phyloP scores from a whole-genome alignment of 2,329 filamentous ascomycete species.

The Nakataea oryzae region DNA sequence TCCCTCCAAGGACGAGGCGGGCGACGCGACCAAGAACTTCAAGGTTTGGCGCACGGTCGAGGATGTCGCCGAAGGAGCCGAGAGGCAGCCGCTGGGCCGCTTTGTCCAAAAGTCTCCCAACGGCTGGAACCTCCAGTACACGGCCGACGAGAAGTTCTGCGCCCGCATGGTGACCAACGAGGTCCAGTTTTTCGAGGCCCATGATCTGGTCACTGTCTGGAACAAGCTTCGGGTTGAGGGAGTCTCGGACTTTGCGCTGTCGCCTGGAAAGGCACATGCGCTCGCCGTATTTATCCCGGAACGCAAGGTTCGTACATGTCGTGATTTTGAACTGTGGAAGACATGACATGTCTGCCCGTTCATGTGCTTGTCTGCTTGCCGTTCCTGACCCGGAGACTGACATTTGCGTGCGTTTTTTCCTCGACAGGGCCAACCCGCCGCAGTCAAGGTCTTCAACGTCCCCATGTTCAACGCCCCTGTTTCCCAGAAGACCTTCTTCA shows the following conservation, averaged over 20 bases:
- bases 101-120: conserved; percentile 96
- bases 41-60: conserved; percentile 90
- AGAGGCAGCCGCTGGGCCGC: conserved; percentile 68
- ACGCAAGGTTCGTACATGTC: conserved; percentile 60
- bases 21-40: conserved; percentile 89
- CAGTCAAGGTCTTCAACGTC: conserved; percentile 89
- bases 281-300: conserved; percentile 93
- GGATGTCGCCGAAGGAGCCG: conserved; percentile 46
- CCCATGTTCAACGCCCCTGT: conserved; percentile 74
- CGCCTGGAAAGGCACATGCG: conserved; percentile 80
- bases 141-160: conserved; percentile 84
- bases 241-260: conserved; percentile 78
- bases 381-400: conserved; percentile 10
- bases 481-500: conserved; percentile 98
- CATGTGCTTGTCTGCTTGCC: background rate
- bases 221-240: conserved; percentile 92
- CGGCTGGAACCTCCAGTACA: conserved; percentile 97
- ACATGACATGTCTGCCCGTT: background rate
- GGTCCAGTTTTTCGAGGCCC: conserved; percentile 91
- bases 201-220: conserved; percentile 79
- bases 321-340: background rate
- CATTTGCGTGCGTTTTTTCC: background rate
- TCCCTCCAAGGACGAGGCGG: conserved; percentile 81
- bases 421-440: conserved; percentile 73
- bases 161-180: conserved; percentile 93